Conservation (phyloP, 163 green algal genomes). For the Coccomyxa subellipsoidea region DNA sequence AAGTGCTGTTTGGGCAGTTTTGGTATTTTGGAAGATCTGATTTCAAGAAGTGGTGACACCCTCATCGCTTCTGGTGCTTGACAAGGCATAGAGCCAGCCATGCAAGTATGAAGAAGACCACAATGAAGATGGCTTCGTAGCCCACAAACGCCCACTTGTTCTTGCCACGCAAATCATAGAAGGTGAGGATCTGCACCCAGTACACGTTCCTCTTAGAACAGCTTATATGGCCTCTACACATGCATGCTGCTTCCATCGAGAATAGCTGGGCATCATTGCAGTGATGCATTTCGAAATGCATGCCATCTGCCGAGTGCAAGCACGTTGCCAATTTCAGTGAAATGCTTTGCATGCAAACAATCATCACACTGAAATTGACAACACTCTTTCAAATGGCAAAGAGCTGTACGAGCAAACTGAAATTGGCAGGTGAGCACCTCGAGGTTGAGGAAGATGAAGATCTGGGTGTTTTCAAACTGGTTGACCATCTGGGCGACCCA, state of each 20-base stretch:
- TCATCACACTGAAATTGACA: no score
- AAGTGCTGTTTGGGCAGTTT: no score
- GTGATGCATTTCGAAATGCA: no score
- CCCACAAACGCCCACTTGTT: slow-evolving; percentile 37
- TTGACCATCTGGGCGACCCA: slow-evolving; percentile 56
- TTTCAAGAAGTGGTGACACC: background rate
- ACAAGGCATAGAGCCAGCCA: background rate
- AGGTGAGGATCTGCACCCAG: slow-evolving; percentile 35
- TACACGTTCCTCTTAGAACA: no score
- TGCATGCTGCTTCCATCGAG: no score
- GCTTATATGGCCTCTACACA: no score
- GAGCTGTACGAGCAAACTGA: no score
- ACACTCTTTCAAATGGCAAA: no score
- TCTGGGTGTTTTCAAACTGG: slow-evolving; percentile 33
- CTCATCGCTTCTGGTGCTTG: background rate
- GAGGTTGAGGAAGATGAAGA: slow-evolving; percentile 4
- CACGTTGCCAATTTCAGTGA: no score
- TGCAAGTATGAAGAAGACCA: background rate
- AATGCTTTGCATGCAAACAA: no score
- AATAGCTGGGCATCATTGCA: no score
- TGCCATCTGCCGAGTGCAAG: no score
- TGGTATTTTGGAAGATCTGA: background rate
- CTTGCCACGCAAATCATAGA: slow-evolving; percentile 51
- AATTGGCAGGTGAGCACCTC: background rate
- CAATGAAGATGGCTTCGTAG: background rate